Conservation (phyloP, 108 stramenopile genomes). For the Nitzschia palea region DNA sequence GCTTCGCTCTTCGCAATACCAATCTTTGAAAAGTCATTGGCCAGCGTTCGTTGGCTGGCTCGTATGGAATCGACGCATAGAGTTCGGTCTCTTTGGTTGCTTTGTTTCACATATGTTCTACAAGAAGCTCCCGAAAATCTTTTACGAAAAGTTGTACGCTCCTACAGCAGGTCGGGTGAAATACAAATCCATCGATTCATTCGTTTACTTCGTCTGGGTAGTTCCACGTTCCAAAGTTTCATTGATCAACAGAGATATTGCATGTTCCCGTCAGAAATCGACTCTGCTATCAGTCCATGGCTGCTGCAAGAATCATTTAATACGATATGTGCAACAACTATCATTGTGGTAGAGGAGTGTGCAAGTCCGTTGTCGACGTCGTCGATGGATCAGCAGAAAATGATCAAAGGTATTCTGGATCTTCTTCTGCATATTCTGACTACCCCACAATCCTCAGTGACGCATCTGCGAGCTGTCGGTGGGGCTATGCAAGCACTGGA, state of each 20-base stretch:
- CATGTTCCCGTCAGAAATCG: slow-evolving; percentile 37
- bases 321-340: slow-evolving; percentile 79
- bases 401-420: slow-evolving; percentile 67
- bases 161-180: slow-evolving; percentile 53
- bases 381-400: slow-evolving; percentile 47
- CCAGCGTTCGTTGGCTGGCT: slow-evolving; percentile 60
- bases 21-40: slow-evolving; percentile 55
- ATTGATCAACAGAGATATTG: slow-evolving; percentile 42
- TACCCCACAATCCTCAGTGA: slow-evolving; percentile 81
- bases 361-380: slow-evolving; percentile 36
- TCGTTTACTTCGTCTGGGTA: slow-evolving; percentile 59
- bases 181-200: slow-evolving; percentile 65
- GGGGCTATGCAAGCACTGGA: slow-evolving; percentile 79
- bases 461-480: slow-evolving; percentile 77
- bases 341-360: slow-evolving; percentile 77
- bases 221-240: slow-evolving; percentile 74
- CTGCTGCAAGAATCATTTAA: slow-evolving; percentile 85
- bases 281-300: slow-evolving; percentile 55
- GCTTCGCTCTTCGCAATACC: slow-evolving; percentile 59
- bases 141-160: slow-evolving; percentile 53
- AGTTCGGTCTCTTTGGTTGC: slow-evolving; percentile 70
- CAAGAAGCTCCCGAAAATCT: slow-evolving; percentile 86
- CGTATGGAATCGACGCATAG: slow-evolving; percentile 79
- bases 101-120: slow-evolving; percentile 71
- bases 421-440: slow-evolving; percentile 78